These are phyloP conservation scores for Castanopsis chinensis DNA, from an alignment of 306 rosid species.

Conservation along the genomic window DNA sequence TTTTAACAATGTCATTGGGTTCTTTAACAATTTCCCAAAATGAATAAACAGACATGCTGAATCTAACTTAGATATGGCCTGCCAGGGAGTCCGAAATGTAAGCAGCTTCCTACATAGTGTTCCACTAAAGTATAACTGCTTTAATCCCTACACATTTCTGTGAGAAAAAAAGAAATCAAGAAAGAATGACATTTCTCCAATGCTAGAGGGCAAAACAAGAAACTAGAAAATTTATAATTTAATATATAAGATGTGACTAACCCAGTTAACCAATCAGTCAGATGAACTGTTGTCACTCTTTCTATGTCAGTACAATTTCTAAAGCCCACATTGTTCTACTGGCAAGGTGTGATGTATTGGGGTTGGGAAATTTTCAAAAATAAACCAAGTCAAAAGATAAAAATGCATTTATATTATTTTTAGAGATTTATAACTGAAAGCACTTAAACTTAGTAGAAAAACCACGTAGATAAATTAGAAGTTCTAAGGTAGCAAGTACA, in stretches of 20 bases:
- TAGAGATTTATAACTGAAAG: not conserved
- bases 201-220: not conserved
- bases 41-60: conserved; percentile 3
- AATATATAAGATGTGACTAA: not conserved
- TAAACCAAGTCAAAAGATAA: not conserved
- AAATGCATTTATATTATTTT: not conserved
- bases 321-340: not conserved
- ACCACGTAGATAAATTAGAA: not conserved
- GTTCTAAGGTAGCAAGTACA: conserved; percentile 2
- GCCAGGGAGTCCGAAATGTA: not conserved
- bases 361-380: not conserved
- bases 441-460: not conserved
- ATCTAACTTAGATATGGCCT: conserved; percentile 3
- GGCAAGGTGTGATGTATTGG: not conserved
- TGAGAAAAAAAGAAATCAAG: not conserved
- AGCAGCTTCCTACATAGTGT: conserved; percentile 2
- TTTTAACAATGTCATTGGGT: not conserved
- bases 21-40: not conserved
- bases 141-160: conserved; percentile 4
- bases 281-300: not conserved
- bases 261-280: not conserved
- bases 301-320: not conserved
- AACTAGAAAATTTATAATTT: too few species aligned
- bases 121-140: not conserved
- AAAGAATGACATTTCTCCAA: not conserved